Base-by-base conservation (phyloP, 257 asterid genomes). In the Forsythia viridissima region DNA sequence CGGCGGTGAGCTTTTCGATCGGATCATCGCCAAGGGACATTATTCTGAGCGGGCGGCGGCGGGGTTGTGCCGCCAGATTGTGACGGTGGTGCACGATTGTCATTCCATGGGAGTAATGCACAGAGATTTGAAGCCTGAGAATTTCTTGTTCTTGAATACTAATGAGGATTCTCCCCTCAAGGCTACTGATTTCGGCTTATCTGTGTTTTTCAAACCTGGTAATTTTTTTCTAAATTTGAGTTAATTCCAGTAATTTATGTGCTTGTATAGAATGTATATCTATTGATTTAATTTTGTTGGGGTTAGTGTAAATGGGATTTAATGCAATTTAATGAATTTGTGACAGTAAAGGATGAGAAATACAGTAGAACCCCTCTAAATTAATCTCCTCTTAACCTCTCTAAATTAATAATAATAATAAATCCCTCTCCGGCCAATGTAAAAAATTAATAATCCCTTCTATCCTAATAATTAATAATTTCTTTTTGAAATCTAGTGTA, bases 11-110 rank as follows among this genome's bases (percentile, higher is more conserved):
- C 89, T 93, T 0, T 93, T 92, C 38, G 98, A 93, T 81, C 89
- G 96, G 88, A 93, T 92, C 69, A 90, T 93, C 52, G 77, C 93
- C 0, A 89, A 86, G 80, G 98, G 98, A 36, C 98, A 93, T 78
- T 93, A 93, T 83, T 93, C 98, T 3, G 97, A 93, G 84, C 89
- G 98, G n/a, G 97, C 96, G n/a, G 98, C 98, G n/a, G 97, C 97
- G n/a, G 90, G 81, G 9, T 30, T 92, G 39, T 90, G 97, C 87
- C 87, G 97, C 75, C 96, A 93, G 92, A 89, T 93, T 79, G 97
- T 93, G 8, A 88, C 91, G 71, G 98, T 92, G 37, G 92, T 93
- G 78, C 96, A 93, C 75, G 81, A 90, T 37, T 93, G 97, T 77
- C 97, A 90, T 76, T 88, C 97, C 0, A 90, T 93, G 97, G 98